These are phyloP conservation scores for Mrakia hoshinonis DNA, from an alignment of 768 basidiomycete genomes.

Conservation along the genomic window DNA sequence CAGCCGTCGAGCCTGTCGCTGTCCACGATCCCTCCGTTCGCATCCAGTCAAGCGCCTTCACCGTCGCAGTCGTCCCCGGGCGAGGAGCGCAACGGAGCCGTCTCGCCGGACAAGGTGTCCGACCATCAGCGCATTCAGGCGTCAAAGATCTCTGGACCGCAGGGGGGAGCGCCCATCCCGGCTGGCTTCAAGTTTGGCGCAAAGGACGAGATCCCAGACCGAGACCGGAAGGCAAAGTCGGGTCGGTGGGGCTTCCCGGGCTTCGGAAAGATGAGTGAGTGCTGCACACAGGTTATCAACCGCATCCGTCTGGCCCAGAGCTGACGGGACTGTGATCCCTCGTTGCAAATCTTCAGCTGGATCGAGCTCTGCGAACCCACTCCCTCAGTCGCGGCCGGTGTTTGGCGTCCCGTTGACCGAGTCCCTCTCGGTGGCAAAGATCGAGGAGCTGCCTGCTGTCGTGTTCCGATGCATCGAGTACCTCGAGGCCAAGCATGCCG, in stretches of 20 bases:
- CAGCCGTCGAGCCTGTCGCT: background rate
- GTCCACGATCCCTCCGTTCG: background rate
- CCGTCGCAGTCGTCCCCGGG: background rate
- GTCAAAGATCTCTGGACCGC: conserved; percentile 74
- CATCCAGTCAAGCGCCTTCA: background rate
- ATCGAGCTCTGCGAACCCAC: conserved; percentile 7
- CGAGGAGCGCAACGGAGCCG: conserved; percentile 14
- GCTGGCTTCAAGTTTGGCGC: conserved; percentile 81
- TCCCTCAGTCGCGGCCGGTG: conserved; percentile 52
- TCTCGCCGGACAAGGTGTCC: conserved; percentile 7
- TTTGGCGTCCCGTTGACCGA: conserved; percentile 84
- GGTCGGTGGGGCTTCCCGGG: conserved; percentile 71
- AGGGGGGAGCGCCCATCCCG: conserved; percentile 75
- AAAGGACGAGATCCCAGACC: conserved; percentile 48
- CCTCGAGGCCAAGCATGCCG: conserved; percentile 84
- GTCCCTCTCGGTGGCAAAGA: conserved; percentile 75
- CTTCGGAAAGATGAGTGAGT: conserved; percentile 55
- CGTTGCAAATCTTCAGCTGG: background rate
- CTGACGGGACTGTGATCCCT: background rate
- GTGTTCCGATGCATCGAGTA: conserved; percentile 94
- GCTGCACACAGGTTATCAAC: background rate
- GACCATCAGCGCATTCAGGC: background rate
- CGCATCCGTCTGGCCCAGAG: conserved; percentile 15
- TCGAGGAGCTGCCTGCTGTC: conserved; percentile 77
- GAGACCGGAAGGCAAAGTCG: conserved; percentile 81